phyloP scores from a whole-genome alignment of 2,329 filamentous ascomycete species.

The Penicillium sp. region DNA sequence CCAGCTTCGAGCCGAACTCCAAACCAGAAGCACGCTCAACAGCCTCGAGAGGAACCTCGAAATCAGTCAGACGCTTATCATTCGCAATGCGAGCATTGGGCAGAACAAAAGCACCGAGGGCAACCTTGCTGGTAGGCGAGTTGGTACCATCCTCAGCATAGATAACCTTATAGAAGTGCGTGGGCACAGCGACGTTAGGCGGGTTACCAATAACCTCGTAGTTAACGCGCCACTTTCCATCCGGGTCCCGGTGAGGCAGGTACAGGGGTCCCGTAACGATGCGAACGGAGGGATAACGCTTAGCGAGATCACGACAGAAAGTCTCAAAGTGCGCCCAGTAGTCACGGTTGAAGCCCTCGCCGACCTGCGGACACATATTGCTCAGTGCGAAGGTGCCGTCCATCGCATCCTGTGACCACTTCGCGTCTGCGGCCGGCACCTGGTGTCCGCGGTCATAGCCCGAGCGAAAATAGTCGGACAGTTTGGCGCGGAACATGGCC shows the following conservation, averaged over 20 bases:
- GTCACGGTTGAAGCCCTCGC: slow-evolving; percentile 96
- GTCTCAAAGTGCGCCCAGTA: slow-evolving; percentile 99
- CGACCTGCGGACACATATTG: slow-evolving; percentile 99
- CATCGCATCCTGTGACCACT: slow-evolving; percentile 94
- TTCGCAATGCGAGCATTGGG: slow-evolving; percentile 90
- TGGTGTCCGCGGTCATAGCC: slow-evolving; percentile 97
- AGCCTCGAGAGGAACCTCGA: slow-evolving; percentile 91
- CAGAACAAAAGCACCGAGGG: slow-evolving; percentile 89
- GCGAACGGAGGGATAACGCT: slow-evolving; percentile 78
- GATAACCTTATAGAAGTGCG: slow-evolving; percentile 99
- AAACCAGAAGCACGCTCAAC: slow-evolving; percentile 89
- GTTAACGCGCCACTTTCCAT: slow-evolving; percentile 91
- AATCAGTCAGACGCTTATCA: slow-evolving; percentile 80
- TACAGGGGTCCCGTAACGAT: slow-evolving; percentile 94
- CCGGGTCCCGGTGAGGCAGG: slow-evolving; percentile 78
- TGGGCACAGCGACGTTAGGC: slow-evolving; percentile 92
- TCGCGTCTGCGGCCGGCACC: slow-evolving; percentile 92
- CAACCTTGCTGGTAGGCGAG: slow-evolving; percentile 67
- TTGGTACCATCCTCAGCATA: slow-evolving; percentile 79
- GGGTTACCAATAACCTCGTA: slow-evolving; percentile 96
- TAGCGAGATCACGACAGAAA: slow-evolving; percentile 83
- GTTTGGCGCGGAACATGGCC: slow-evolving; percentile 79
- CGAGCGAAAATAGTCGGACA: slow-evolving; percentile 91
- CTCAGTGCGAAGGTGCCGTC: slow-evolving; percentile 88
- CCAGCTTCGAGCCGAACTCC: slow-evolving; percentile 83